Evolutionary conservation across 1,139 yeast genomes (phyloP).

Genomic region (Taiozyma onychis): DNA sequence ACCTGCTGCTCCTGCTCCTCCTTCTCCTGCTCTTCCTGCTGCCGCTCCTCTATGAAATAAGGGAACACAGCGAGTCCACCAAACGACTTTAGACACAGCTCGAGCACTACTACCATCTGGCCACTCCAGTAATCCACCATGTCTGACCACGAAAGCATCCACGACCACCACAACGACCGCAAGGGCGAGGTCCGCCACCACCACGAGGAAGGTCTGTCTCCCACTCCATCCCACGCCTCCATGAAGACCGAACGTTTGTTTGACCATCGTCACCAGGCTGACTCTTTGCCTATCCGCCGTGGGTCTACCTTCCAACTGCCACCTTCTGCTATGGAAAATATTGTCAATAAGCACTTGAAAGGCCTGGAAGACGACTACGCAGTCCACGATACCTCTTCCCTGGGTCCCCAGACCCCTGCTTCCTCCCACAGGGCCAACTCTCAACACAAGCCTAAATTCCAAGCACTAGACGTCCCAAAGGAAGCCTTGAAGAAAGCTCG

Average conservation of each 20-base stretch:
- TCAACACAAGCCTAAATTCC: conserved; percentile 11
- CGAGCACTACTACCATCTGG: background rate
- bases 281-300: conserved; percentile 35
- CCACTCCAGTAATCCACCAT: conserved; percentile 4
- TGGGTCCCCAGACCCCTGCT: background rate
- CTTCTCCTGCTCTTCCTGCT: background rate
- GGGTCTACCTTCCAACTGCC: conserved; percentile 19
- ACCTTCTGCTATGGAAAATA: conserved; percentile 17
- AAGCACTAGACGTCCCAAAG: background rate
- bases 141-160: conserved; percentile 25
- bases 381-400: conserved; percentile 2
- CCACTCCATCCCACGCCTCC: conserved; percentile 20
- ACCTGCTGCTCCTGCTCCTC: background rate
- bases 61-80: background rate
- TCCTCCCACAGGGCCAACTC: background rate
- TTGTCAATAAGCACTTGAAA: conserved; percentile 4
- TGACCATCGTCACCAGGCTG: conserved; percentile 52
- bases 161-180: conserved; percentile 4
- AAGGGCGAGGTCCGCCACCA: conserved; percentile 1
- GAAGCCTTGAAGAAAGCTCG: conserved; percentile 14
- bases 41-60: conserved; percentile 1
- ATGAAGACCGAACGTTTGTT: conserved; percentile 38
- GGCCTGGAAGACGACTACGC: conserved; percentile 11
- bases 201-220: conserved; percentile 4
- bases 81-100: background rate